These are phyloP conservation scores for Solanum hybrid DNA, from an alignment of 305 asterid genomes.

Conservation along the genomic window DNA sequence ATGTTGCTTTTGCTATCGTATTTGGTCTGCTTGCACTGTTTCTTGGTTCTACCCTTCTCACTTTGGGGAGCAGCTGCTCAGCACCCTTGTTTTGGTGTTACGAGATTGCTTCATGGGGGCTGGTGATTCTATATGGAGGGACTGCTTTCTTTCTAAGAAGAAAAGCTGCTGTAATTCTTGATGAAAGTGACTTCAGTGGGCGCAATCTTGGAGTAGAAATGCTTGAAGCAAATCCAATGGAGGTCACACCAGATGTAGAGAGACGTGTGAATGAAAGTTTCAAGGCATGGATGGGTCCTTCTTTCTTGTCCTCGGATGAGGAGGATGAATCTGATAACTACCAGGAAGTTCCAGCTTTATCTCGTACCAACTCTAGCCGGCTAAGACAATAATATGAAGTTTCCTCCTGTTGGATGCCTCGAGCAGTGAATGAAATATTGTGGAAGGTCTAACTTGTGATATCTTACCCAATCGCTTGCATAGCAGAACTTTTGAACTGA, in stretches of 20 bases:
- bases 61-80: conserved; percentile 88
- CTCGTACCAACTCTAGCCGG: conserved; percentile 38
- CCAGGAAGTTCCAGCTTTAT: conserved; percentile 34
- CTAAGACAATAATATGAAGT: conserved; percentile 39
- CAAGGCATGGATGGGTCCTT: conserved; percentile 95
- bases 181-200: conserved; percentile 46
- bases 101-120: conserved; percentile 73
- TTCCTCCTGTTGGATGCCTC: background rate
- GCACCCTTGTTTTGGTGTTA: conserved; percentile 94
- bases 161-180: conserved; percentile 57
- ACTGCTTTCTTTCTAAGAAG: conserved; percentile 64
- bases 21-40: conserved; percentile 81
- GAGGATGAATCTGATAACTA: conserved; percentile 75
- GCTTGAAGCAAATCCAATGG: conserved; percentile 71
- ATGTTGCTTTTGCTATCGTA: conserved; percentile 50
- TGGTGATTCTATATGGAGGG: conserved; percentile 75
- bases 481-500: background rate
- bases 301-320: conserved; percentile 79
- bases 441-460: background rate
- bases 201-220: conserved; percentile 72
- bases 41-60: conserved; percentile 91
- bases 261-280: conserved; percentile 75
- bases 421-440: background rate
- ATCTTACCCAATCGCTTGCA: background rate
- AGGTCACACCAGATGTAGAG: conserved; percentile 71